phyloP scores from a whole-genome alignment of 129 eudicot genomes.

The Smallanthus sonchifolius region DNA sequence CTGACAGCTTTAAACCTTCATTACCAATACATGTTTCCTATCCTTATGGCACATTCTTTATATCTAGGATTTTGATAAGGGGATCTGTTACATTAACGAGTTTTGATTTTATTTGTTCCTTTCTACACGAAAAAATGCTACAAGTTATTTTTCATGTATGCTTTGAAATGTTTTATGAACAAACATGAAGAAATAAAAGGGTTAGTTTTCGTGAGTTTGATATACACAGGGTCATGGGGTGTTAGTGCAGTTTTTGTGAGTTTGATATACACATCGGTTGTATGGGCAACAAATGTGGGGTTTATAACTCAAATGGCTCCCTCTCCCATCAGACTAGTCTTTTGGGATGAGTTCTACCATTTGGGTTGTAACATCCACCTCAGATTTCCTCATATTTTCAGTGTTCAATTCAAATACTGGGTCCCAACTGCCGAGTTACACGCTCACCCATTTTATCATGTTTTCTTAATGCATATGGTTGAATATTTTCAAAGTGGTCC shows the following conservation, averaged over 20 bases:
- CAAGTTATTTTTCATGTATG: background rate
- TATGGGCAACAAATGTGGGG: no score
- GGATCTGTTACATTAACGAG: background rate
- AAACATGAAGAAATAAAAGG: background rate
- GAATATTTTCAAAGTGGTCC: conserved; percentile 7
- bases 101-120: background rate
- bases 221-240: background rate
- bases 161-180: background rate
- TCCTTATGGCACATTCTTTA: background rate
- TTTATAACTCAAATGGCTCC: no score
- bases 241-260: conserved; percentile 5
- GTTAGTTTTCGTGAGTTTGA: background rate
- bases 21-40: background rate
- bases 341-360: no score
- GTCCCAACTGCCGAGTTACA: conserved; percentile 1
- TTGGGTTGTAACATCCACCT: no score
- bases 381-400: conserved; percentile 18
- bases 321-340: no score
- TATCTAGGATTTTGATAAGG: background rate
- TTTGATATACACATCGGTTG: no score
- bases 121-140: no score
- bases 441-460: conserved; percentile 1
- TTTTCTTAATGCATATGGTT: background rate
- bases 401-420: conserved; percentile 5
- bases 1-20: background rate